Evolutionary conservation across 371 early-diverging fungal genomes (phyloP).

Genomic region (Mortierella sp.): DNA sequence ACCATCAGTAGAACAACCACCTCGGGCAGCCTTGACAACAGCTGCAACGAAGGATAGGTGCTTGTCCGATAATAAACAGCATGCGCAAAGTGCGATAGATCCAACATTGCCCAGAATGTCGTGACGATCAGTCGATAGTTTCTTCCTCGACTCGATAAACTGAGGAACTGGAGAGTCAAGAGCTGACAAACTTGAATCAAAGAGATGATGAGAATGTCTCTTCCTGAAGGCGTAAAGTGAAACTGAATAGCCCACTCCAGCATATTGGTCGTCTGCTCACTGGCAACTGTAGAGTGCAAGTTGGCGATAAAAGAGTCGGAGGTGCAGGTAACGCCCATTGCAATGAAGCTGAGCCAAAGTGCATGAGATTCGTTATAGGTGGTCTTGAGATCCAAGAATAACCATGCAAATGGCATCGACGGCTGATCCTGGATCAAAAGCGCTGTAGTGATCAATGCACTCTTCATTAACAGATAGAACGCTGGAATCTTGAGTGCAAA

Average conservation of each 20-base stretch:
- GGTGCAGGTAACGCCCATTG: slow-evolving; percentile 53
- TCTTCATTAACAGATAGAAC: slow-evolving; percentile 53
- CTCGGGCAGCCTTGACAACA: slow-evolving; percentile 54
- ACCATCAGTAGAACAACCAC: slow-evolving; percentile 55
- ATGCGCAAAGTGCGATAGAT: slow-evolving; percentile 48
- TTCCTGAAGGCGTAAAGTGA: slow-evolving; percentile 53
- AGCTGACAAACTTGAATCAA: slow-evolving; percentile 54
- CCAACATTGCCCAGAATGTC: slow-evolving; percentile 53
- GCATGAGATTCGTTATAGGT: slow-evolving; percentile 46
- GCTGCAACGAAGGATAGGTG: slow-evolving; percentile 53
- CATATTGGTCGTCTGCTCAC: slow-evolving; percentile 52
- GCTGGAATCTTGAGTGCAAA: slow-evolving; percentile 54
- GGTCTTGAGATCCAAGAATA: slow-evolving; percentile 18
- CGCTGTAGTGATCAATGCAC: slow-evolving; percentile 35
- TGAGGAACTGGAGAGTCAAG: slow-evolving; percentile 46
- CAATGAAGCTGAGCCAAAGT: slow-evolving; percentile 54
- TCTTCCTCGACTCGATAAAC: slow-evolving; percentile 38
- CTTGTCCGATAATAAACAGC: slow-evolving; percentile 38
- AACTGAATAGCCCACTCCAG: slow-evolving; percentile 58
- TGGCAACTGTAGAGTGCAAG: slow-evolving; percentile 24
- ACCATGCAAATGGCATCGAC: slow-evolving; percentile 18
- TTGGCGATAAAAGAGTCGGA: slow-evolving; percentile 52
- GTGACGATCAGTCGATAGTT: slow-evolving; percentile 52
- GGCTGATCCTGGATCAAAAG: slow-evolving; percentile 29
- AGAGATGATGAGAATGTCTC: slow-evolving; percentile 54